Base-by-base conservation (phyloP, 352 stramenopile genomes). In the Pythium phragmiticola region DNA sequence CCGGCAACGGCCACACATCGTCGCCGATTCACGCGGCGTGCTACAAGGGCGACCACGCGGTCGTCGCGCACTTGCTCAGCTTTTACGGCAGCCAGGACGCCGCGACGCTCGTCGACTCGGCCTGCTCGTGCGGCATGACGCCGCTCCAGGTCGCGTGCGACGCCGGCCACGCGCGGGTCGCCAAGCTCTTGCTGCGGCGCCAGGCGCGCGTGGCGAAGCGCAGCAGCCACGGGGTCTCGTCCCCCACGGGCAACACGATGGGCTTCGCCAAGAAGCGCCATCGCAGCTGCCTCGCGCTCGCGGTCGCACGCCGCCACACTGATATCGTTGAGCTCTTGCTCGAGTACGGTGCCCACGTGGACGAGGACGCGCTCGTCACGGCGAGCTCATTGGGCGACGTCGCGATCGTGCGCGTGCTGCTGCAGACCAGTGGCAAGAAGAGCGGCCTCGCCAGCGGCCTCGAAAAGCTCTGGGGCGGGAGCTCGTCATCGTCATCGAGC, bases 21-120 rank as follows among this genome's bases (percentile, higher is more conserved):
- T 89, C 80, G 34, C 79, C 83, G 6, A 89, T 92, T 65, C 80
- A 92, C 57, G 78, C 83, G 0, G 78, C 76, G n/a, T 89, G 80
- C 57, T 66, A 65, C 41, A 75, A 84, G 47, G 74, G 74, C 11
- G 80, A 93, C 60, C 69, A 83, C 43, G 68, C 80, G 23, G 73
- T 88, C n/a, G 60, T 93, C 23, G 85, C 90, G 66, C 80, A 91
- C 56, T 52, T 90, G 17, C 67, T 91, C 36, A 79, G 80, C 68
- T 89, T 82, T 54, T 92, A 90, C 62, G 74, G 75, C 53, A 77
- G 73, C 21, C 66, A 77, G 6, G 82, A 89, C 33, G 70, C 75
- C 21, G 68, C 81, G 19, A 76, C 85, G 64, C 75, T 91, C 51
- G 80, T 90, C 0, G 89, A 92, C 67, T 87, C 78, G 17, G 72